Conservation (phyloP, 1,284 basidiomycete genomes). For the Ganoderma sinense region DNA sequence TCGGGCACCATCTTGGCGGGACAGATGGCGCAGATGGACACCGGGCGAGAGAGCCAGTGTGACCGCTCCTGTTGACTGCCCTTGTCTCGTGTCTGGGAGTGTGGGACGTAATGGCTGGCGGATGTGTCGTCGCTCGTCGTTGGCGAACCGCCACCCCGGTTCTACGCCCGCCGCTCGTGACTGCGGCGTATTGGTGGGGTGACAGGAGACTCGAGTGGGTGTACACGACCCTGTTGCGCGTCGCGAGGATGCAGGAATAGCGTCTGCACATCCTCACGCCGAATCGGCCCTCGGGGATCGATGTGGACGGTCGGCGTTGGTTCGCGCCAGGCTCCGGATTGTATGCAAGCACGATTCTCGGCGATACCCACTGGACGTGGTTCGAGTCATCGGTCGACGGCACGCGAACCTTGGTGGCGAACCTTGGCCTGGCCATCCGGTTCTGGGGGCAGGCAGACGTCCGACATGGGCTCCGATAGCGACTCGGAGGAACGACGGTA, state of each 20-base stretch:
- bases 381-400: not conserved
- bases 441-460: not conserved
- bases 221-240: not conserved
- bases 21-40: conserved; percentile 2
- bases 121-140: not conserved
- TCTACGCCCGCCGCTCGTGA: not conserved
- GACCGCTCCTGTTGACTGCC: not conserved
- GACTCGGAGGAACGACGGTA: not conserved
- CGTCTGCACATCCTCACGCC: not conserved
- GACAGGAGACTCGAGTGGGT: not conserved
- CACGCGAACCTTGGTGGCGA: not conserved
- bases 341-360: not conserved
- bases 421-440: not conserved
- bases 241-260: not conserved
- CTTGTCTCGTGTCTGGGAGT: not conserved
- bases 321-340: not conserved
- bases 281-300: not conserved
- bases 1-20: not conserved
- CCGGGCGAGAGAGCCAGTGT: not conserved
- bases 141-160: not conserved
- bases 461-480: not conserved
- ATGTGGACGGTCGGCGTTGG: not conserved
- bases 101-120: not conserved
- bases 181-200: conserved; percentile 1
- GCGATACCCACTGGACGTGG: not conserved